phyloP scores from a whole-genome alignment of 2,329 filamentous ascomycete genomes.

The Aspergillus fructus region DNA sequence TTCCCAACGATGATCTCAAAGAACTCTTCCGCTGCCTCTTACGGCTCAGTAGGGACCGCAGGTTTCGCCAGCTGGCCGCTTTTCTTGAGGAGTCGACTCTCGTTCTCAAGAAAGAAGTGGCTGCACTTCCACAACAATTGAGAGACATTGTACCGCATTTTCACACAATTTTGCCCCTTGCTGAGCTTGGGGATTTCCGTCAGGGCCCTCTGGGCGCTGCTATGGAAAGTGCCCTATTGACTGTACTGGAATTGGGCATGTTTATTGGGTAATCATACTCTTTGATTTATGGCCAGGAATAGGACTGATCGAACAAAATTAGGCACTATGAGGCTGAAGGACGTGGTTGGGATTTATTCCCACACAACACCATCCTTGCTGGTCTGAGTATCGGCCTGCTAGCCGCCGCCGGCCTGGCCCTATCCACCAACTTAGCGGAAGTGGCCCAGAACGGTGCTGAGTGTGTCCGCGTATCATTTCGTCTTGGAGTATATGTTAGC shows the following conservation, averaged over 20 bases:
- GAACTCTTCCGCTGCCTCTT: slow-evolving; percentile 43
- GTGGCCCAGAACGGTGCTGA: slow-evolving; percentile 44
- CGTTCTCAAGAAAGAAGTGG: slow-evolving; percentile 43
- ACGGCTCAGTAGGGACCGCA: slow-evolving; percentile 41
- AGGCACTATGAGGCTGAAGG: slow-evolving; percentile 31
- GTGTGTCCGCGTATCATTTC: slow-evolving; percentile 46
- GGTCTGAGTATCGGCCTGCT: slow-evolving; percentile 50
- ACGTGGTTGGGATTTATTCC: slow-evolving; percentile 22
- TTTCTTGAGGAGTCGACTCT: slow-evolving; percentile 45
- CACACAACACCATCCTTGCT: slow-evolving; percentile 31
- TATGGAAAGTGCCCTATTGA: slow-evolving; percentile 48
- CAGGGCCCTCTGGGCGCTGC: slow-evolving; percentile 44
- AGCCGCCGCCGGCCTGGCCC: slow-evolving; percentile 42
- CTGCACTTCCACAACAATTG: slow-evolving; percentile 18
- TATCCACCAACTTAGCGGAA: slow-evolving; percentile 41
- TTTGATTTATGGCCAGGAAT: neutral
- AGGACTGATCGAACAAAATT: neutral
- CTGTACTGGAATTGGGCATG: slow-evolving; percentile 40
- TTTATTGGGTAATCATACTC: slow-evolving; percentile 45
- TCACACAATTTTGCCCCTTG: slow-evolving; percentile 12
- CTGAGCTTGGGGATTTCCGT: slow-evolving; percentile 30
- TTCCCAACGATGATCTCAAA: slow-evolving; percentile 47
- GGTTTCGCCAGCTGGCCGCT: slow-evolving; percentile 35
- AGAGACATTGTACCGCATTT: slow-evolving; percentile 22
- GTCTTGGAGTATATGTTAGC: slow-evolving; percentile 37